Percentiles rank a stretch among this genome's conserved stretches.
Evolutionary conservation across 805 yeast species (phyloP).

Genomic region (Candida morakotiae): DNA sequence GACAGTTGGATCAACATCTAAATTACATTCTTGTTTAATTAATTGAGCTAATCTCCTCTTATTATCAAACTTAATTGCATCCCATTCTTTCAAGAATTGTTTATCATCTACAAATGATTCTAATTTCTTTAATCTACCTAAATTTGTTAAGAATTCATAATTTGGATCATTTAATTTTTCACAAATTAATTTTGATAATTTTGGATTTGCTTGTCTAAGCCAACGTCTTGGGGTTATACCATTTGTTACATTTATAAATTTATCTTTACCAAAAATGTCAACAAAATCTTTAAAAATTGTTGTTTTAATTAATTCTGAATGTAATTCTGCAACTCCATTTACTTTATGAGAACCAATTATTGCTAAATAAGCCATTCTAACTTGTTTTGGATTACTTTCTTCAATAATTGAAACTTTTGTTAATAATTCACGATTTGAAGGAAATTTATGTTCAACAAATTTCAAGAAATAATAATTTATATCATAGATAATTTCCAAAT

Average conservation of each 20-base stretch:
- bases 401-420: conserved; percentile 78
- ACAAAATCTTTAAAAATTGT: conserved; percentile 91
- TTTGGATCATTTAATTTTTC: conserved; percentile 61
- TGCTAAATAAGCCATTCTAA: conserved; percentile 90
- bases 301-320: conserved; percentile 84
- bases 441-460: conserved; percentile 70
- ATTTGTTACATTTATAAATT: conserved; percentile 88
- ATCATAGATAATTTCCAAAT: conserved; percentile 83
- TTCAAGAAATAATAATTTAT: conserved; percentile 78
- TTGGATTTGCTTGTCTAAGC: conserved; percentile 91
- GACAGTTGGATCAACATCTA: conserved; percentile 67
- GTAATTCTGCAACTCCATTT: conserved; percentile 94
- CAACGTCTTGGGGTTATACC: conserved; percentile 97
- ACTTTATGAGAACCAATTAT: conserved; percentile 90
- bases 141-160: conserved; percentile 64
- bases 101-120: conserved; percentile 65
- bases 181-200: conserved; percentile 67
- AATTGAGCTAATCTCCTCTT: conserved; percentile 64
- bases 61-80: conserved; percentile 62
- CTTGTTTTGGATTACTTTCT: conserved; percentile 74
- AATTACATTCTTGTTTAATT: conserved; percentile 59
- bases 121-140: conserved; percentile 62
- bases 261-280: conserved; percentile 71
- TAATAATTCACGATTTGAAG: conserved; percentile 64
- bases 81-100: conserved; percentile 69